A percentile compares a stretch with the other conserved stretches of the same genome.
These are phyloP conservation scores for Colletotrichum tabaci DNA, from an alignment of 2,329 filamentous ascomycete genomes.

Conservation along the genomic window DNA sequence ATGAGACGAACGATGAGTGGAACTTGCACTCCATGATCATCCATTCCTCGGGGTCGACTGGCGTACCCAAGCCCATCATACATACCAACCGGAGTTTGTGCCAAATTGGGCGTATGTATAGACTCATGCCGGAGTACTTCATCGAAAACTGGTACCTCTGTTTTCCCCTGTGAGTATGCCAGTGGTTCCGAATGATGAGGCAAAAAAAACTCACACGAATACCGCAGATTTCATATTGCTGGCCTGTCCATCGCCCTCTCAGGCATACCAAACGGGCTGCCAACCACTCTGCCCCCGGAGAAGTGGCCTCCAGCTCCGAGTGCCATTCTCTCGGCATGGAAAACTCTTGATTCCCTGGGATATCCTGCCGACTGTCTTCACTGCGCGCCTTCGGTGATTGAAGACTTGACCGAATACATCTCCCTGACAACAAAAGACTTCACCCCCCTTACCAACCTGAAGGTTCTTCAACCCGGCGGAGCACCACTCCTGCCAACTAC, in stretches of 20 bases:
- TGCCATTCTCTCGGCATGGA: constrained; percentile 30
- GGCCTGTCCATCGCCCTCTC: constrained; percentile 16
- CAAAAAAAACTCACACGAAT: not conserved
- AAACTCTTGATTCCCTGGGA: not conserved
- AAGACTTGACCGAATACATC: constrained; percentile 34
- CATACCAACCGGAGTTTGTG: constrained; percentile 34
- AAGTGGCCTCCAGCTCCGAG: constrained; percentile 37
- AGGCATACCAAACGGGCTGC: constrained; percentile 25
- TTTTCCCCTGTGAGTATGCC: constrained; percentile 13
- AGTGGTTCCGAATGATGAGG: fast-evolving
- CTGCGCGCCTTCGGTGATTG: constrained; percentile 32
- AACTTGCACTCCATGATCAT: constrained; percentile 36
- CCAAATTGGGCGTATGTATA: constrained; percentile 32
- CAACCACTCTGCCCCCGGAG: constrained; percentile 17
- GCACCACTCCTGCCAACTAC: constrained; percentile 9
- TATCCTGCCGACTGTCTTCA: constrained; percentile 30
- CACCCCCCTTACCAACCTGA: constrained; percentile 11
- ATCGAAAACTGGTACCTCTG: constrained; percentile 39
- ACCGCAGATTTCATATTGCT: constrained; percentile 25
- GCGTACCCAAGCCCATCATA: constrained; percentile 29
- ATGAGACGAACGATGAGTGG: constrained; percentile 28
- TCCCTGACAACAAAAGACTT: constrained; percentile 28
- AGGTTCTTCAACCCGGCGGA: constrained; percentile 30
- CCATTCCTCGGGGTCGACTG: constrained; percentile 35
- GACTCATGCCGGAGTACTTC: constrained; percentile 24